Conservation (phyloP, 176 grass and related monocot species). For the Neostapfia colusana region DNA sequence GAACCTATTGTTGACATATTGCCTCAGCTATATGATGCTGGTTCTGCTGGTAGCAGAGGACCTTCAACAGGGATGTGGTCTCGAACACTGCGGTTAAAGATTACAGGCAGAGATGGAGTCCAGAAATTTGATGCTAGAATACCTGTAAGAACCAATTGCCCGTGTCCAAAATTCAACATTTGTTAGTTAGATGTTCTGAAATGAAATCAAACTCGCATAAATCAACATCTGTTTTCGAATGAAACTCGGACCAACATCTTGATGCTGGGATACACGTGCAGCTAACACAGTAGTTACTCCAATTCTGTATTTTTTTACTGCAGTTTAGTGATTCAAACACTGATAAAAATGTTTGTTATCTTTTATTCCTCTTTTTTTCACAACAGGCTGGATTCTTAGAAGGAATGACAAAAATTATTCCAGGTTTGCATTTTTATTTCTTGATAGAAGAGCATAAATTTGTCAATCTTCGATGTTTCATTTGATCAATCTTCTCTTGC, state of each 20-base stretch:
- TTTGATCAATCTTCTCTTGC: neutral
- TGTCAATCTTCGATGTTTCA: slow-evolving; percentile 20
- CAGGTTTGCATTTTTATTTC: slow-evolving; percentile 56
- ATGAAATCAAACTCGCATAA: neutral
- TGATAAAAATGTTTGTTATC: neutral
- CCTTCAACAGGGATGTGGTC: slow-evolving; percentile 77
- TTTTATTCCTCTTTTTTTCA: neutral
- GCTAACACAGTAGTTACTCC: neutral
- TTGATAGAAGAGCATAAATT: neutral
- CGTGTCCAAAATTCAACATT: neutral
- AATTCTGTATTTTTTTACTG: neutral
- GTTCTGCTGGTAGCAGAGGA: slow-evolving; percentile 50
- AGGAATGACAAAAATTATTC: slow-evolving; percentile 81
- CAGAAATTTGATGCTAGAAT: slow-evolving; percentile 91
- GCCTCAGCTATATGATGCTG: slow-evolving; percentile 67
- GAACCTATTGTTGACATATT: slow-evolving; percentile 86
- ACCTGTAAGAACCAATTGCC: slow-evolving; percentile 58
- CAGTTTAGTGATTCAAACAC: neutral
- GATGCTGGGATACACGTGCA: neutral
- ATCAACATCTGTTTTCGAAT: neutral
- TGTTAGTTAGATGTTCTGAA: neutral
- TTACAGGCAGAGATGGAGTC: slow-evolving; percentile 81
- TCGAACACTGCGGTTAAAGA: slow-evolving; percentile 67
- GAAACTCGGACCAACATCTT: slow-evolving; percentile 3
- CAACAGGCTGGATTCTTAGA: slow-evolving; percentile 95